Evolutionary conservation across 495 filamentous ascomycete species (phyloP).

Genomic region (Lasiosphaeris hirsuta): DNA sequence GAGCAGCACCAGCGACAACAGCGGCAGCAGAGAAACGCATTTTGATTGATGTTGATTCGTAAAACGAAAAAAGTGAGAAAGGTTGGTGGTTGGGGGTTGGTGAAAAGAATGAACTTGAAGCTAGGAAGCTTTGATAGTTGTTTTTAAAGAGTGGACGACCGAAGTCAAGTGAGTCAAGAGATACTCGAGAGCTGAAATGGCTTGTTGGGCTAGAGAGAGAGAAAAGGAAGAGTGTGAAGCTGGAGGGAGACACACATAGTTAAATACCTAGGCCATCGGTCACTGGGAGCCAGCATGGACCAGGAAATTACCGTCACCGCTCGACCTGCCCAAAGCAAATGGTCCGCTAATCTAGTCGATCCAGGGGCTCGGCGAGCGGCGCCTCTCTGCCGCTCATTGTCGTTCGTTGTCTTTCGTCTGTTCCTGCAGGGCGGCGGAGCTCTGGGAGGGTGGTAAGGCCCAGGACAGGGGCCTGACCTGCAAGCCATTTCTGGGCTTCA

Average conservation of each 20-base stretch:
- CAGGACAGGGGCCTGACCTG: not conserved
- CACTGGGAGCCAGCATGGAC: not conserved
- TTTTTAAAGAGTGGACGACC: slow-evolving; percentile 59
- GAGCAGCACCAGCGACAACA: slow-evolving; percentile 49
- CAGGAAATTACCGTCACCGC: slow-evolving; percentile 34
- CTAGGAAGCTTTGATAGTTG: slow-evolving; percentile 38
- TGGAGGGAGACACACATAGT: slow-evolving; percentile 19
- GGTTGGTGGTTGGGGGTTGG: slow-evolving; percentile 21
- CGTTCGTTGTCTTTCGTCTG: too few relatives aligned
- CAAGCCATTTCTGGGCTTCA: not conserved
- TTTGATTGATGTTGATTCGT: slow-evolving; percentile 47
- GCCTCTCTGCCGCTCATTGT: too few relatives aligned
- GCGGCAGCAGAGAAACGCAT: slow-evolving; percentile 52
- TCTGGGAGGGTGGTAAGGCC: too few relatives aligned
- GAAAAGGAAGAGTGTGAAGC: slow-evolving; percentile 31
- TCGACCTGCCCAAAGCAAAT: slow-evolving; percentile 18
- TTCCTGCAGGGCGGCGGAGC: too few relatives aligned
- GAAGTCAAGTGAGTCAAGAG: slow-evolving; percentile 51
- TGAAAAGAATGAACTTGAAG: slow-evolving; percentile 40
- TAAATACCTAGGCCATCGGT: slow-evolving; percentile 27
- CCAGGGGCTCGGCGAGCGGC: slow-evolving; percentile 25
- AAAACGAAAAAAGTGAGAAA: slow-evolving; percentile 29
- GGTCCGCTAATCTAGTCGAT: slow-evolving; percentile 21
- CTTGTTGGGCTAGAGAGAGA: slow-evolving; percentile 48
- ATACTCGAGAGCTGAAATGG: slow-evolving; percentile 45